Evolutionary conservation across 352 stramenopile genomes (phyloP), one percentile per base, ranked within the genome.

Genomic region (Globisporangium spinosum): DNA sequence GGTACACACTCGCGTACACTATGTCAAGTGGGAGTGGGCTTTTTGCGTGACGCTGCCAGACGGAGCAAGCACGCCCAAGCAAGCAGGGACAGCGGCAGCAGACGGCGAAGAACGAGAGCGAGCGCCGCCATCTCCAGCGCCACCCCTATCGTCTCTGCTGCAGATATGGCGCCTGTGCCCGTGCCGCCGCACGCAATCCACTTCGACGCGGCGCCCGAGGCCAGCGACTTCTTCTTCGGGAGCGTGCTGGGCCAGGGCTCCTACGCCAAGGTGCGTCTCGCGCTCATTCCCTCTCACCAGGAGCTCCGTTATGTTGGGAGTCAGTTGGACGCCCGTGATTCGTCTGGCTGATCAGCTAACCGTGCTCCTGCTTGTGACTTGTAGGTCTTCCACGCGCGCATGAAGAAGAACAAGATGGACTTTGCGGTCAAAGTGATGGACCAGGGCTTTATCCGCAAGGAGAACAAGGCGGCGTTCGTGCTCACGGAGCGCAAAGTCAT

Each of bases 351-450:
- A 23, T 27, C 13, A 22, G 32, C 12, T 61, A n/a, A 45, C 63
- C 23, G 15, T 25, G 54, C 40, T 43, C 15, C n/a, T 64, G 7
- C 1, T 45, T 22, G 58, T 38, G 57, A 32, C 15, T 45, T 38
- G 38, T 62, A 96, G 88, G 88, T 95, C 10, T 94, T 95, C 58
- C 89, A 97, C 79, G 89, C 89, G 57, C 83, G 89, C 43, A 74
- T 90, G 62, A 97, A 97, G 75, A 85, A 85, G 54, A 90, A 75
- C 62, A 76, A 72, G 57, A 71, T 85, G 69, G 87, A 97, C 66
- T 91, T 97, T 43, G 90, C 90, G 2, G 78, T 97, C 57, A 97
- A 97, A 68, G 89, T 97, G 59, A 97, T 97, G 89, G 89, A 97
- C 68, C 89, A 97, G 74, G 76, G 72, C 64, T 94, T 94, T 67